phyloP scores from a whole-genome alignment of 257 asterid genomes.

The Solanum lignicaule region DNA sequence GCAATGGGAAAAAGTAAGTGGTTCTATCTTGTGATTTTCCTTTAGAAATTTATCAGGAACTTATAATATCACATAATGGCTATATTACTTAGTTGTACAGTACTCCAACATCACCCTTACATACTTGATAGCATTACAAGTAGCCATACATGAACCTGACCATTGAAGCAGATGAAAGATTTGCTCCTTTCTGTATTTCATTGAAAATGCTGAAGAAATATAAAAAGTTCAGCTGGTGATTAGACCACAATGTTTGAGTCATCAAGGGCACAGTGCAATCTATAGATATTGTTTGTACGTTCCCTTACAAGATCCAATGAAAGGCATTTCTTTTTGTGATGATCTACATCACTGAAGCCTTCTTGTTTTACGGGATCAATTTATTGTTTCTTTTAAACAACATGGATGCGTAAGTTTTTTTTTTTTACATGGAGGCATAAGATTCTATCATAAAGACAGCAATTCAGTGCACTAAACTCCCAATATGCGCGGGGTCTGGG shows the following conservation, averaged over 20 bases:
- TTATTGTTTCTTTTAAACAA: neutral
- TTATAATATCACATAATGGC: neutral
- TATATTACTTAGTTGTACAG: neutral
- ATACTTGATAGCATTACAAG: neutral
- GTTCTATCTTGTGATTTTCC: neutral
- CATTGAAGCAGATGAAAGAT: neutral
- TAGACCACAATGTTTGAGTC: neutral
- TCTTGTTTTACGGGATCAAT: neutral
- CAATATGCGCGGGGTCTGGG: neutral
- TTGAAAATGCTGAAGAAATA: neutral
- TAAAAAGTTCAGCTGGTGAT: neutral
- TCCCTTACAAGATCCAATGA: neutral
- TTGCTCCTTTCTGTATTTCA: neutral
- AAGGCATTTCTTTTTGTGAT: neutral
- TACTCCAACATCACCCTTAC: neutral
- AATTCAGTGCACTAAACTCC: neutral
- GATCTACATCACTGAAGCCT: neutral
- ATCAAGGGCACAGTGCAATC: neutral
- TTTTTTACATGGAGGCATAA: neutral
- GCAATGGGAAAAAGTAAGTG: conserved; percentile 75
- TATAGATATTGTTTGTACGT: neutral
- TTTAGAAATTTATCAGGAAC: neutral
- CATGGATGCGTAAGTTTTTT: neutral
- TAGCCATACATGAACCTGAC: neutral
- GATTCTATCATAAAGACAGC: neutral